These are phyloP conservation scores for Magnusiomyces starmeri DNA, from an alignment of 1,139 yeast species.

Conservation along the genomic window DNA sequence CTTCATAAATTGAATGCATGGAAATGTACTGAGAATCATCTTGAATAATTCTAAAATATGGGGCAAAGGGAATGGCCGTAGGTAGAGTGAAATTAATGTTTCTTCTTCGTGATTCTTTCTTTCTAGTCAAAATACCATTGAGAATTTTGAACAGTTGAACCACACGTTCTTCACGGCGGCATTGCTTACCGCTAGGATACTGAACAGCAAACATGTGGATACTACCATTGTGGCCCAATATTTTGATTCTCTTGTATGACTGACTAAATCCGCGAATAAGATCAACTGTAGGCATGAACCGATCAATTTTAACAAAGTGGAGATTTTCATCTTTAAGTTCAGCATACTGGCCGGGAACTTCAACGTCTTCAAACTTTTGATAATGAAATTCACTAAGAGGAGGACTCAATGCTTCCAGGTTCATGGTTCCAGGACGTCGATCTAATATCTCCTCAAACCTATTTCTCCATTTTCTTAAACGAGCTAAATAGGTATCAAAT, in stretches of 20 bases:
- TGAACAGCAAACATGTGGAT: slow-evolving; percentile 91
- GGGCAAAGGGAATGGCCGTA: slow-evolving; percentile 86
- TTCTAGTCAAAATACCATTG: slow-evolving; percentile 69
- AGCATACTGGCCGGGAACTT: slow-evolving; percentile 93
- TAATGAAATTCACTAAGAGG: slow-evolving; percentile 96
- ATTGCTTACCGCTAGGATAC: slow-evolving; percentile 95
- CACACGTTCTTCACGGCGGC: slow-evolving; percentile 91
- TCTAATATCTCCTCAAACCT: slow-evolving; percentile 87
- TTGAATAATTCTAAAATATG: slow-evolving; percentile 85
- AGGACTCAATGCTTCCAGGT: slow-evolving; percentile 86
- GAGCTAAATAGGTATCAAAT: slow-evolving; percentile 75
- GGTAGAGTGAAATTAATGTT: slow-evolving; percentile 84
- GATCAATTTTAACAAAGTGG: slow-evolving; percentile 85
- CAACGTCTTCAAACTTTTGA: slow-evolving; percentile 95
- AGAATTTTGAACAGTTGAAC: slow-evolving; percentile 86
- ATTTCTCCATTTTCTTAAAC: slow-evolving; percentile 88
- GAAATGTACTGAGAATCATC: slow-evolving; percentile 75
- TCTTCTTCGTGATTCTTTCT: slow-evolving; percentile 83
- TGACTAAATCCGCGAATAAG: slow-evolving; percentile 85
- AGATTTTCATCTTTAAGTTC: slow-evolving; percentile 65
- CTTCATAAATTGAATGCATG: slow-evolving; percentile 83
- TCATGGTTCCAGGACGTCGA: slow-evolving; percentile 61
- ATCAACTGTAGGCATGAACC: slow-evolving; percentile 85
- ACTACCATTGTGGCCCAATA: slow-evolving; percentile 91
- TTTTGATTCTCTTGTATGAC: slow-evolving; percentile 83